These are phyloP conservation scores for Camelina laxa DNA, from an alignment of 345 rosid genomes.

Conservation along the genomic window DNA sequence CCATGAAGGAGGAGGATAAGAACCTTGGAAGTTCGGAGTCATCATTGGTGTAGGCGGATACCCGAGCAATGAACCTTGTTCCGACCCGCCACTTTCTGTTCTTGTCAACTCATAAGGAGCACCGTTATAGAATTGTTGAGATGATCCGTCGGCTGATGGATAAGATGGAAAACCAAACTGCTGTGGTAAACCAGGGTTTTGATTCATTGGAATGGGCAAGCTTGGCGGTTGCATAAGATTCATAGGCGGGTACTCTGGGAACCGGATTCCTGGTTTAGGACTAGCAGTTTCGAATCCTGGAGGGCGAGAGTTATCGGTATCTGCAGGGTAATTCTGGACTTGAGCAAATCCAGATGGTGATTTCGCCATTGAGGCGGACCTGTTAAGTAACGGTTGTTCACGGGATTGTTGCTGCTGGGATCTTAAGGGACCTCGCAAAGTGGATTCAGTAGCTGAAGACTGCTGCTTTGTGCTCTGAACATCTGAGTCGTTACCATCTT, in stretches of 20 bases:
- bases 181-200: slow-evolving; percentile 59
- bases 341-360: slow-evolving; percentile 60
- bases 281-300: slow-evolving; percentile 71
- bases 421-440: slow-evolving; percentile 65
- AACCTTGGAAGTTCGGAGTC: slow-evolving; percentile 53
- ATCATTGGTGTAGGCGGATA: slow-evolving; percentile 65
- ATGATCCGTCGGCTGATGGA: slow-evolving; percentile 62
- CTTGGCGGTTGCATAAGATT: slow-evolving; percentile 70
- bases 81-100: slow-evolving; percentile 61
- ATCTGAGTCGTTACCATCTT: slow-evolving; percentile 75
- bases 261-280: slow-evolving; percentile 59
- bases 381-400: slow-evolving; percentile 57
- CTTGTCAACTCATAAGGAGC: slow-evolving; percentile 63
- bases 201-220: slow-evolving; percentile 63
- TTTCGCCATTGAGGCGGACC: slow-evolving; percentile 60
- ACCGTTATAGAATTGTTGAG: slow-evolving; percentile 62
- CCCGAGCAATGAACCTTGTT: slow-evolving; percentile 76
- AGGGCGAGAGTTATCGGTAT: slow-evolving; percentile 55
- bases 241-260: slow-evolving; percentile 68
- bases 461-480: slow-evolving; percentile 67
- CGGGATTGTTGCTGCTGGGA: slow-evolving; percentile 62
- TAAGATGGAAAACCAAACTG: slow-evolving; percentile 67
- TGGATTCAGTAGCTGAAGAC: slow-evolving; percentile 71
- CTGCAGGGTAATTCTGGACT: slow-evolving; percentile 55
- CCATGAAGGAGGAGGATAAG: slow-evolving; percentile 79